Conservation (phyloP, 1,284 basidiomycete species). For the Ceratobasidium sp. region DNA sequence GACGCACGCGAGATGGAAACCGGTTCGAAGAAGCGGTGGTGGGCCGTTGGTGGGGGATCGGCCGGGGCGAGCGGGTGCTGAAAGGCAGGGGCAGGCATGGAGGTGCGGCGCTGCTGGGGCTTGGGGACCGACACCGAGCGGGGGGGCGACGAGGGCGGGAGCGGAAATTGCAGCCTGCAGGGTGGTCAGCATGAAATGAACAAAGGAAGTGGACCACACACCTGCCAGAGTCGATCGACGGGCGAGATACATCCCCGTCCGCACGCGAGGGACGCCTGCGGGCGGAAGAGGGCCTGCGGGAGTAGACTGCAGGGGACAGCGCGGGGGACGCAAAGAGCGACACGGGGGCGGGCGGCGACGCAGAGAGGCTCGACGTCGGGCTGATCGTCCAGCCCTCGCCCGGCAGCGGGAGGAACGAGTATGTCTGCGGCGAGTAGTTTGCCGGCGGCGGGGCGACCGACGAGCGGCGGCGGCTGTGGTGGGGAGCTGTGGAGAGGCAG, state of each 20-base stretch:
- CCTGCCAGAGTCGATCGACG: constrained; percentile 26
- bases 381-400: constrained; percentile 35
- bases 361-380: constrained; percentile 23
- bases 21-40: constrained; percentile 15
- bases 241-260: constrained; percentile 27
- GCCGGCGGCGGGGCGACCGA: not conserved
- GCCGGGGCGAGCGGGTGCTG: constrained; percentile 19
- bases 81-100: not conserved
- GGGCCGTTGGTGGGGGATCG: constrained; percentile 4
- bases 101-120: constrained; percentile 8
- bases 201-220: not conserved
- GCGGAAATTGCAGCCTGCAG: constrained; percentile 30
- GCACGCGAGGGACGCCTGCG: constrained; percentile 5
- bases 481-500: constrained; percentile 6
- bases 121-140: not conserved
- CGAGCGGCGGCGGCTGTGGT: constrained; percentile 22
- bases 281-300: constrained; percentile 15
- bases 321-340: constrained; percentile 35
- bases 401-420: constrained; percentile 30
- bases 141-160: constrained; percentile 33
- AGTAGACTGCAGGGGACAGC: constrained; percentile 17
- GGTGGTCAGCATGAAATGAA: not conserved
- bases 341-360: constrained; percentile 10
- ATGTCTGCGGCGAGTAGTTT: not conserved
- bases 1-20: constrained; percentile 18